Base-by-base conservation (phyloP, 371 early-diverging fungal genomes). In the Mucor lusitanicus region DNA sequence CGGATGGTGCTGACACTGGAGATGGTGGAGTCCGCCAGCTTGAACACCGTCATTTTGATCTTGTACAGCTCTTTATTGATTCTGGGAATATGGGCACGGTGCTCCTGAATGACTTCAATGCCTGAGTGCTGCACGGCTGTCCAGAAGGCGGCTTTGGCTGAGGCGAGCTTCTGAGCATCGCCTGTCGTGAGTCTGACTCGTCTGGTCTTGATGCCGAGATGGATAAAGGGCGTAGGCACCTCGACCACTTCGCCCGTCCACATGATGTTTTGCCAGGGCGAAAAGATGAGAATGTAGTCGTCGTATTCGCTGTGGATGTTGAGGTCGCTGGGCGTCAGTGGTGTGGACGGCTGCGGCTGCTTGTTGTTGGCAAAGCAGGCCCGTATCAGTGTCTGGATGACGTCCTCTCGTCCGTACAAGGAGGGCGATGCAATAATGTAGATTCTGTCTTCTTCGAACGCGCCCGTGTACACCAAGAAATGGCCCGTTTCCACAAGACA, bases 181-280 rank as follows among this genome's bases (percentile, higher is more conserved):
- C 84, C 70, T n/a, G 92, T 85, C 4, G 92, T 85, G 27, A 94
- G 63, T n/a, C 94, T 86, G 37, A 87, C 85, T 40, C 90, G 88
- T 13, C 87, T 83, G 3, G 84, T 80, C 33, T 85, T 86, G 57
- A 90, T 73, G 27, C 88, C 88, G 8, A 90, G 69, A 33, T 85
- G 83, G 67, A 85, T 80, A 59, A 70, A 79, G 8, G 74, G 69
- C 3, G 85, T 74, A 17, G 76, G 64, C 8, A 72, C 69, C 21
- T 86, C 77, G n/a, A 84, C 63, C 2, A 85, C 79, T 32, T 84
- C 78, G 6, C 89, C 89, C n/a, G 82, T 77, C 89, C 89, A 89
- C 63, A 82, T 70, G 44, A 87, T 81, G 19, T 80, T 81, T 53
- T 89, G 83, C 72, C 85, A 84, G 3, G 87, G 86, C 3, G 86